phyloP scores from a whole-genome alignment of 192 early-diverging fungal species.

The Podila horticola region DNA sequence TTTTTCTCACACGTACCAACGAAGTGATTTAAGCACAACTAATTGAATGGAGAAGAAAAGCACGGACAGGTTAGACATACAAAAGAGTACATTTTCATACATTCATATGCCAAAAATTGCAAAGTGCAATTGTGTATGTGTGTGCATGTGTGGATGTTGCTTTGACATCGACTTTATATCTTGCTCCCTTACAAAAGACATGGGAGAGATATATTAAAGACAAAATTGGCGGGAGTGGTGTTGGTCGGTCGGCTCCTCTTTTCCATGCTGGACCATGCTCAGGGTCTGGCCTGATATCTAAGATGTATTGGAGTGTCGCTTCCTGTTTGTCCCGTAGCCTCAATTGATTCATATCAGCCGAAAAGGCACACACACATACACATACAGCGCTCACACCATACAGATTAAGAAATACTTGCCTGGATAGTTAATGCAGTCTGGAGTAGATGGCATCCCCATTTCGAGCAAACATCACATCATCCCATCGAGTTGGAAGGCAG shows the following conservation, averaged over 20 bases:
- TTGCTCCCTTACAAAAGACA: too few relatives aligned
- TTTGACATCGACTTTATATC: too few relatives aligned
- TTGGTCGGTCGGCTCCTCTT: too few relatives aligned
- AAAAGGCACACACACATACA: not conserved
- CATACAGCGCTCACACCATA: not conserved
- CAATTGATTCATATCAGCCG: too few relatives aligned
- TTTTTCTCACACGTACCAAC: constrained; percentile 41
- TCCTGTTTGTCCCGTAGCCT: too few relatives aligned
- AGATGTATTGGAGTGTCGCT: too few relatives aligned
- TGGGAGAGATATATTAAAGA: too few relatives aligned
- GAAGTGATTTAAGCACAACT: constrained; percentile 56
- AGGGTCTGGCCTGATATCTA: too few relatives aligned
- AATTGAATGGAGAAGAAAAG: constrained; percentile 5
- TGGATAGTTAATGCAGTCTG: constrained; percentile 53
- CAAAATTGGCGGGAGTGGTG: too few relatives aligned
- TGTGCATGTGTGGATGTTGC: not conserved
- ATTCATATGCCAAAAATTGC: not conserved
- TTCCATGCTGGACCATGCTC: too few relatives aligned
- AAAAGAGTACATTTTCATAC: not conserved
- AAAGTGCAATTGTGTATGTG: not conserved
- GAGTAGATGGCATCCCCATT: not conserved
- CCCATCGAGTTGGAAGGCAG: too few relatives aligned
- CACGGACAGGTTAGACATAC: constrained; percentile 6
- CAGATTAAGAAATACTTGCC: constrained; percentile 15
- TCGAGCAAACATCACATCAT: not conserved